Evolutionary conservation across 2,329 filamentous ascomycete species (phyloP), one percentile per base, ranked within the genome.

Genomic region (Aspergillus costaricaensis): DNA sequence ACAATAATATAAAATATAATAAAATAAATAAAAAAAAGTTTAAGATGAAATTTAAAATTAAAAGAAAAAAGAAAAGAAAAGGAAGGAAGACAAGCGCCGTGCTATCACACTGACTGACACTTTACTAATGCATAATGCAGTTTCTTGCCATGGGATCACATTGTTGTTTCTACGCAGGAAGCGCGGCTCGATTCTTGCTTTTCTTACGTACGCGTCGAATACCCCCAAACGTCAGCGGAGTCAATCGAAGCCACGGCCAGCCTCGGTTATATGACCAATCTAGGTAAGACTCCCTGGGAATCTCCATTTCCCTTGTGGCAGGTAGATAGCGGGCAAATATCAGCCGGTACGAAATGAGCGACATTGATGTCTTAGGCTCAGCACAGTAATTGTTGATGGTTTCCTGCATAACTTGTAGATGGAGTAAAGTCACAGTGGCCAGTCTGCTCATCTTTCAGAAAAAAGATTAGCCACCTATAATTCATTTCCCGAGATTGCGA

Each of bases 261-360:
- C 55, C 62, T 68, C 66, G 66, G 66, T 64, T 67, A 68, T 60
- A 63, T 68, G 56, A 38, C 66, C 58, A n/a, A 21, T 59, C 66
- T 51, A 41, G 65, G 66, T 30, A 65, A 62, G 14, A 58, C 57
- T 43, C 49, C 52, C 43, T 47, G 39, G 30, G 14, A 27, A 17
- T 41, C 49, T 23, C 44, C 54, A 57, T 57, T 49, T 43, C 25
- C 38, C 17, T 25, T 25, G 43, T 36, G 19, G 12, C 10, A 25
- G 39, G 44, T 36, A 39, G 21, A 56, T 25, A 25, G 36, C 36
- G 54, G n/a, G 12, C 41, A 39, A 48, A 32, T 38, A 49, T 49
- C 25, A 57, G 12, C 12, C 17, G 32, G 12, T 14, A 23, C 7
- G 4, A 23, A 23, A 23, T 14, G 41, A 44, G 12, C 41, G 21